Conservation (phyloP, 805 yeast species). For the Jamesozyma hellenica region DNA sequence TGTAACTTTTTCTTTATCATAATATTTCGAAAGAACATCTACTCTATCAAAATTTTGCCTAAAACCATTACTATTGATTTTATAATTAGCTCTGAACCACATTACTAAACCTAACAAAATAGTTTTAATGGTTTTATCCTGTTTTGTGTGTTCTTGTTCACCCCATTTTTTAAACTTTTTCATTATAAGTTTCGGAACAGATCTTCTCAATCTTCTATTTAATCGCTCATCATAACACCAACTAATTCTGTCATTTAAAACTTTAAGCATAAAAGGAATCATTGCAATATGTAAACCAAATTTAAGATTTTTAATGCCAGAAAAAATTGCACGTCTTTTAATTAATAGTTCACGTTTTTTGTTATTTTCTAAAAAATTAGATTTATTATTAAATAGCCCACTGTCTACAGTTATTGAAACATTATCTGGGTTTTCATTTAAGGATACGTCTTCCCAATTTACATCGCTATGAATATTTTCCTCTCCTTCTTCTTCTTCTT, state of each 20-base stretch:
- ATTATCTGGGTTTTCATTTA: slow-evolving; percentile 3
- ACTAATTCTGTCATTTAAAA: slow-evolving; percentile 7
- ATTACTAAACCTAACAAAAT: slow-evolving; percentile 16
- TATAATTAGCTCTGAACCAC: slow-evolving; percentile 22
- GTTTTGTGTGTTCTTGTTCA: not conserved
- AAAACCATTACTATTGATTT: slow-evolving; percentile 21
- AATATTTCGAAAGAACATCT: slow-evolving; percentile 5
- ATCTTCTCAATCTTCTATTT: slow-evolving; percentile 13
- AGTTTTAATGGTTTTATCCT: slow-evolving; percentile 8
- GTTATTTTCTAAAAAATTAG: not conserved
- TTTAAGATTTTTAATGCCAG: slow-evolving; percentile 7
- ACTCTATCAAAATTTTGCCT: slow-evolving; percentile 16
- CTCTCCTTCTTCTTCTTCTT: not conserved
- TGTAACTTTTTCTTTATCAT: not conserved
- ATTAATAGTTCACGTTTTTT: slow-evolving; percentile 1
- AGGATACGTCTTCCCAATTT: slow-evolving; percentile 25
- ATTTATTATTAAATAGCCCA: not conserved
- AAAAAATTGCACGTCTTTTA: slow-evolving; percentile 1
- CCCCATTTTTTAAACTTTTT: slow-evolving; percentile 12
- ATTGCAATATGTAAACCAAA: slow-evolving; percentile 13
- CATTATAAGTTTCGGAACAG: slow-evolving; percentile 19
- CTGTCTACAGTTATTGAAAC: not conserved
- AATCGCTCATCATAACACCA: slow-evolving; percentile 13
- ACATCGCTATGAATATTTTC: slow-evolving; percentile 7
- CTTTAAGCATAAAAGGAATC: slow-evolving; percentile 14